A percentile compares a stretch with the other conserved stretches of the same genome.
phyloP scores from a whole-genome alignment of 495 filamentous ascomycete genomes.

The Aspergillus biplanus region DNA sequence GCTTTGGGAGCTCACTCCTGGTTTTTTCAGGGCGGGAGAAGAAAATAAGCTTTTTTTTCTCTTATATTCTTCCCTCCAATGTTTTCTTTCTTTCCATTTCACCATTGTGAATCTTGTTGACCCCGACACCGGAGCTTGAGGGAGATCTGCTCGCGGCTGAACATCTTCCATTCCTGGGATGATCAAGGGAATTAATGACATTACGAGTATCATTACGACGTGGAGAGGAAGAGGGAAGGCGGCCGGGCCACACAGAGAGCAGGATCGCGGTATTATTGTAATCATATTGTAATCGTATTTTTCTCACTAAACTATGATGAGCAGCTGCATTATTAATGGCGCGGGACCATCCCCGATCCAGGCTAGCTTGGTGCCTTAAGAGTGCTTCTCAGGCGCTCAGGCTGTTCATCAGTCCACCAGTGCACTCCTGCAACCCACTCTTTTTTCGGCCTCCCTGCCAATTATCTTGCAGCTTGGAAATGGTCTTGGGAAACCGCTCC shows the following conservation, averaged over 20 bases:
- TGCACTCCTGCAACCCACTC: constrained; percentile 10
- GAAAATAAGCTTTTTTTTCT: not conserved
- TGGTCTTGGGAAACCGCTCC: not conserved
- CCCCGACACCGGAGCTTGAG: constrained; percentile 21
- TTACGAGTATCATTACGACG: not conserved
- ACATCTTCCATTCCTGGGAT: constrained; percentile 3
- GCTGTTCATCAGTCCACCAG: constrained; percentile 18
- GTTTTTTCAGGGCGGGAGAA: too few relatives aligned
- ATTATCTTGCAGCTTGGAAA: not conserved
- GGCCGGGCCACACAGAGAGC: too few relatives aligned
- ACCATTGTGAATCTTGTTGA: not conserved
- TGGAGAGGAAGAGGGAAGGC: not conserved
- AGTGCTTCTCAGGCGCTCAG: constrained; percentile 26
- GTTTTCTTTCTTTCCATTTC: not conserved
- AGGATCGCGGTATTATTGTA: too few relatives aligned
- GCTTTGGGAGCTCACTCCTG: not conserved
- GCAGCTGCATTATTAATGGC: too few relatives aligned
- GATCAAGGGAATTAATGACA: not conserved
- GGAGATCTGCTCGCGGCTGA: constrained; percentile 25
- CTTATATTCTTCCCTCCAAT: not conserved
- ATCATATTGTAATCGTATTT: too few relatives aligned
- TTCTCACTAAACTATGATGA: too few relatives aligned
- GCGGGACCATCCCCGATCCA: not conserved
- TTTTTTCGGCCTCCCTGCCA: constrained; percentile 1
- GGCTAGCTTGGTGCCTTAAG: constrained; percentile 27